Evolutionary conservation across 371 early-diverging fungal species (phyloP).

Genomic region (Lichtheimia corymbifera): DNA sequence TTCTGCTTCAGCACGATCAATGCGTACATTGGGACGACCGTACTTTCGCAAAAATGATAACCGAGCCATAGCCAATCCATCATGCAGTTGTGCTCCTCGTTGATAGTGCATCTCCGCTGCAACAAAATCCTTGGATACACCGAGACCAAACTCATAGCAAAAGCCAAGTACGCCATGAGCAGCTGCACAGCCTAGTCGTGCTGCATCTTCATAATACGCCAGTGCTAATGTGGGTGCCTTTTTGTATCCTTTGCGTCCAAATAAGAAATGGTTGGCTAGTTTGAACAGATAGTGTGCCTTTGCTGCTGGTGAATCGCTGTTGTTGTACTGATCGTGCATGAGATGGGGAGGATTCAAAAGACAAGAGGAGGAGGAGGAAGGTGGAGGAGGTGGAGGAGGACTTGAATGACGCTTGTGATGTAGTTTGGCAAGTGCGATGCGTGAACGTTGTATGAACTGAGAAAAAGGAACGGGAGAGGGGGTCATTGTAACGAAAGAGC

Average conservation of each 20-base stretch:
- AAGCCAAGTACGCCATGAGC: slow-evolving; percentile 64
- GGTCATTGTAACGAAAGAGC: slow-evolving; percentile 3
- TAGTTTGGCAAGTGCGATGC: slow-evolving; percentile 17
- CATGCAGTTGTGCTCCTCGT: slow-evolving; percentile 34
- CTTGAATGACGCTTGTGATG: not conserved
- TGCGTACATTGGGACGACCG: slow-evolving; percentile 74
- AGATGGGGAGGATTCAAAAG: not conserved
- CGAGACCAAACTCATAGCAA: slow-evolving; percentile 83
- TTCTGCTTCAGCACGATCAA: slow-evolving; percentile 72
- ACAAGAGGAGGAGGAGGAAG: not conserved
- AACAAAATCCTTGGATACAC: slow-evolving; percentile 53
- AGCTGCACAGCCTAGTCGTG: slow-evolving; percentile 38
- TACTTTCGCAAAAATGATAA: slow-evolving; percentile 77
- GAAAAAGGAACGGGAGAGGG: slow-evolving; percentile 22
- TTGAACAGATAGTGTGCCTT: slow-evolving; percentile 32
- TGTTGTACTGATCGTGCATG: not conserved
- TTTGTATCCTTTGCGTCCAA: slow-evolving; percentile 54
- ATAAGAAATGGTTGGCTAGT: slow-evolving; percentile 51
- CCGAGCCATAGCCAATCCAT: slow-evolving; percentile 63
- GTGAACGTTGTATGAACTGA: slow-evolving; percentile 24
- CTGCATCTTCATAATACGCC: slow-evolving; percentile 43
- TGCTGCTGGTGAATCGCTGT: not conserved
- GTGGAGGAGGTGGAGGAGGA: not conserved
- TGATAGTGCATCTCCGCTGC: slow-evolving; percentile 65
- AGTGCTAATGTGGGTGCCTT: slow-evolving; percentile 48